Conservation (phyloP, 768 basidiomycete species). For the Termitomyces sp. region DNA sequence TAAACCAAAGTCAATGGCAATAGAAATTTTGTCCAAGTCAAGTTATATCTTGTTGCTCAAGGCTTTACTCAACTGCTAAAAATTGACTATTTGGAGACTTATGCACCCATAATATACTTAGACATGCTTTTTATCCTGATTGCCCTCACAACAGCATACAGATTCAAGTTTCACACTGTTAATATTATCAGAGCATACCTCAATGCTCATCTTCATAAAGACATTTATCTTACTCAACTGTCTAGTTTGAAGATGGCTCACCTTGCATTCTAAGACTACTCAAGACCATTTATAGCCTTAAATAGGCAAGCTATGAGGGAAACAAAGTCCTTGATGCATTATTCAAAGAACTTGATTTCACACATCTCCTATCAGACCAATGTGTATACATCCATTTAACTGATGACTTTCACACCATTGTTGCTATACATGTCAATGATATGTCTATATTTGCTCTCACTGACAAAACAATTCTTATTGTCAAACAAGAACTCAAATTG, state of each 20-base stretch:
- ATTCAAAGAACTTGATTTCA: too few species aligned
- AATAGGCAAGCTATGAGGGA: slow-evolving; percentile 23
- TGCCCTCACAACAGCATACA: slow-evolving; percentile 25
- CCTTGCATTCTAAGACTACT: slow-evolving; percentile 10
- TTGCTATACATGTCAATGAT: background rate
- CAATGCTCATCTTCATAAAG: background rate
- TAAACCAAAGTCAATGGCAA: slow-evolving; percentile 5
- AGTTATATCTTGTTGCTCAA: background rate
- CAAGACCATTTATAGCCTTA: slow-evolving; percentile 32
- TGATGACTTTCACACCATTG: slow-evolving; percentile 25
- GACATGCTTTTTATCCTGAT: slow-evolving; percentile 24
- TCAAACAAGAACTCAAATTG: too few species aligned
- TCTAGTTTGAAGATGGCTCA: slow-evolving; percentile 17
- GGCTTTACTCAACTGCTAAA: background rate
- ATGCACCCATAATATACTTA: slow-evolving; percentile 27
- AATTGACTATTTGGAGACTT: slow-evolving; percentile 9
- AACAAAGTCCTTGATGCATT: slow-evolving; percentile 11
- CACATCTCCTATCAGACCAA: too few species aligned
- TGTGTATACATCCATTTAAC: too few species aligned
- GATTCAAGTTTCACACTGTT: slow-evolving; percentile 23
- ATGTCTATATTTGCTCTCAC: slow-evolving; percentile 2
- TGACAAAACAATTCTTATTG: background rate
- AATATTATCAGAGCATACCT: background rate
- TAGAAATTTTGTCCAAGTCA: slow-evolving; percentile 7
- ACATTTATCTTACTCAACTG: slow-evolving; percentile 37